A percentile compares a stretch with the other conserved stretches of the same genome.
These are phyloP conservation scores for Chytridiales sp. DNA, from an alignment of 371 early-diverging fungal genomes.

Conservation along the genomic window DNA sequence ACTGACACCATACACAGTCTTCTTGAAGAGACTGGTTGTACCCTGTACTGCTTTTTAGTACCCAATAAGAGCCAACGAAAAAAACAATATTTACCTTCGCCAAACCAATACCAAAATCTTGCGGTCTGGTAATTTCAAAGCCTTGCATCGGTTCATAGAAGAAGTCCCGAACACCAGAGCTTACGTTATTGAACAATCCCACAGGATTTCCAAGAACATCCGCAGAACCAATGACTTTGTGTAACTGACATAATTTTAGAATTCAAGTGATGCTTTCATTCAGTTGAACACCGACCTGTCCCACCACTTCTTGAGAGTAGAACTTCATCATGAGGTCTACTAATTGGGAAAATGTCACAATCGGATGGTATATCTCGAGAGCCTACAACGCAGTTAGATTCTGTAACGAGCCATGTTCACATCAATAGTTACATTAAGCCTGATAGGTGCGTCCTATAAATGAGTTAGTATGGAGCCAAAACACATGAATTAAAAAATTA, in stretches of 20 bases:
- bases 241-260: slow-evolving; percentile 44
- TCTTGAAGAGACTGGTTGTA: slow-evolving; percentile 84
- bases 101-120: slow-evolving; percentile 92
- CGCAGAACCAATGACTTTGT: slow-evolving; percentile 93
- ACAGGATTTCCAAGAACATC: slow-evolving; percentile 98
- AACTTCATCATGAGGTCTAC: slow-evolving; percentile 77
- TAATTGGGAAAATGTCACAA: slow-evolving; percentile 73
- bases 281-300: slow-evolving; percentile 56
- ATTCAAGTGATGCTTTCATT: neutral
- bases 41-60: slow-evolving; percentile 57
- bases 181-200: slow-evolving; percentile 91
- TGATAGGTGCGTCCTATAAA: slow-evolving; percentile 78
- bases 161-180: slow-evolving; percentile 92
- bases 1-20: slow-evolving; percentile 95
- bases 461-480: neutral
- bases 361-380: slow-evolving; percentile 84
- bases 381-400: slow-evolving; percentile 46
- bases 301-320: slow-evolving; percentile 86
- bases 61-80: neutral
- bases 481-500: neutral
- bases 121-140: slow-evolving; percentile 91
- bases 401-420: neutral
- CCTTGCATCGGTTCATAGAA: slow-evolving; percentile 98
- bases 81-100: slow-evolving; percentile 64
- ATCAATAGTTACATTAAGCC: slow-evolving; percentile 61